Conservation (phyloP, 768 basidiomycete species). For the Xerocomus potaroensis region DNA sequence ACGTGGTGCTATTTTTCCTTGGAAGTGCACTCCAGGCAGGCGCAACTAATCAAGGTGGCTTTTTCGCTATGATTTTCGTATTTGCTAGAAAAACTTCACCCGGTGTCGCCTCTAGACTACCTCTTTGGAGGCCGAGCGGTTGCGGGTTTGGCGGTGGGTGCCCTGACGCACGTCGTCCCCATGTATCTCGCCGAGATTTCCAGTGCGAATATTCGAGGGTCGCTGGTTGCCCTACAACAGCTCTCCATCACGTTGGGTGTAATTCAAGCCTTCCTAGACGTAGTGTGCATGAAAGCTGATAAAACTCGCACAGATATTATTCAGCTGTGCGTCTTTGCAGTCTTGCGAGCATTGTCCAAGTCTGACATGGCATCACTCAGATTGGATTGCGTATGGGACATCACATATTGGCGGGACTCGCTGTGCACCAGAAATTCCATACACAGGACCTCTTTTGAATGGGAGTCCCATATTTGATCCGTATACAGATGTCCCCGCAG, state of each 20-base stretch:
- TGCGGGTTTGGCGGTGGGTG: conserved; percentile 15
- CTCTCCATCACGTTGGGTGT: conserved; percentile 35
- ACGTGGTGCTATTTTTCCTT: conserved; percentile 27
- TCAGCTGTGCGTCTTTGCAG: conserved; percentile 26
- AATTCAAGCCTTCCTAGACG: conserved; percentile 4
- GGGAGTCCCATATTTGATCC: conserved; percentile 30
- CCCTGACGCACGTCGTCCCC: conserved; percentile 23
- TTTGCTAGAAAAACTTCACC: neutral
- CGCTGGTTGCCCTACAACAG: conserved; percentile 35
- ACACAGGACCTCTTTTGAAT: conserved; percentile 29
- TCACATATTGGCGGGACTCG: conserved; percentile 33
- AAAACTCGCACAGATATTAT: conserved; percentile 19
- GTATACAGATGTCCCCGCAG: conserved; percentile 26
- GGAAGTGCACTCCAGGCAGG: conserved; percentile 30
- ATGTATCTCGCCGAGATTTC: conserved; percentile 39
- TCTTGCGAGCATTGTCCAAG: neutral
- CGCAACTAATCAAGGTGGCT: conserved; percentile 22
- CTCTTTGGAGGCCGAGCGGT: conserved; percentile 30
- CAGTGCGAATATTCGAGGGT: conserved; percentile 35
- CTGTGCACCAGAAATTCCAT: conserved; percentile 26
- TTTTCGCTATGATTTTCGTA: neutral
- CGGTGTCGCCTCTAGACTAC: conserved; percentile 12
- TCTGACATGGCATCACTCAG: conserved; percentile 8
- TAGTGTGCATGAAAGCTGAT: neutral
- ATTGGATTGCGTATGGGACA: conserved; percentile 32